phyloP scores from a whole-genome alignment of 2,329 filamentous ascomycete species.

The Scytalidium lignicola region DNA sequence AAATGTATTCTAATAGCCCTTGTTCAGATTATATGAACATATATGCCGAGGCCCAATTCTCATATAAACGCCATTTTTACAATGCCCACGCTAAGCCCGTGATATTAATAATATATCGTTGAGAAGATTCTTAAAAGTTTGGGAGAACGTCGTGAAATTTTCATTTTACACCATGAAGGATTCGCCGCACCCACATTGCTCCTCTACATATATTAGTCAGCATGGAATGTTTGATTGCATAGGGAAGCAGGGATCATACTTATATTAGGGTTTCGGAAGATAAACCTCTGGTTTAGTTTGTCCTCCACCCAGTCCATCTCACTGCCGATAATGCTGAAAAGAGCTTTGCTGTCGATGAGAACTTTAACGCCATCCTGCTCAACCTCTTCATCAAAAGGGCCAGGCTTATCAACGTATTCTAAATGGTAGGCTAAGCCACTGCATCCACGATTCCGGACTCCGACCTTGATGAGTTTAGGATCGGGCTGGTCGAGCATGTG shows the following conservation, averaged over 20 bases:
- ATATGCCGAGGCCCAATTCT: not conserved
- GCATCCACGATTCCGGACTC: constrained; percentile 90
- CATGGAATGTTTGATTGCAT: not conserved
- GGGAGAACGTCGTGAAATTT: too few relatives aligned
- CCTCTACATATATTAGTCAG: constrained; percentile 59
- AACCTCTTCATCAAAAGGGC: constrained; percentile 82
- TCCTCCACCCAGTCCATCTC: constrained; percentile 99
- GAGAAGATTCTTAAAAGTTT: constrained; percentile 9
- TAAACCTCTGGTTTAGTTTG: constrained; percentile 84
- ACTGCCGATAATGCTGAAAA: constrained; percentile 96
- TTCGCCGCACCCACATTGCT: constrained; percentile 93
- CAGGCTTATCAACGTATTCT: constrained; percentile 90
- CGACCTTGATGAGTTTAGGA: constrained; percentile 89
- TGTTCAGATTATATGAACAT: not conserved
- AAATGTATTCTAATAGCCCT: not conserved
- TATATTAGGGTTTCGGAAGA: constrained; percentile 97
- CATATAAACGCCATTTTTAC: constrained; percentile 20
- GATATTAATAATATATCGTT: constrained; percentile 8
- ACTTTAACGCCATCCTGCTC: constrained; percentile 96
- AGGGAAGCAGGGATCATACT: constrained; percentile 57
- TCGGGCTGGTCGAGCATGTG: constrained; percentile 76
- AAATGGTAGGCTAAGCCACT: constrained; percentile 90
- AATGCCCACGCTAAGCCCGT: constrained; percentile 23
- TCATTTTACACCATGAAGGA: constrained; percentile 74
- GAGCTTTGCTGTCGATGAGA: constrained; percentile 90